A percentile compares a stretch with the other conserved stretches of the same genome.
Conservation (phyloP, 495 filamentous ascomycete genomes). For the Jackrogersella multiformis region DNA sequence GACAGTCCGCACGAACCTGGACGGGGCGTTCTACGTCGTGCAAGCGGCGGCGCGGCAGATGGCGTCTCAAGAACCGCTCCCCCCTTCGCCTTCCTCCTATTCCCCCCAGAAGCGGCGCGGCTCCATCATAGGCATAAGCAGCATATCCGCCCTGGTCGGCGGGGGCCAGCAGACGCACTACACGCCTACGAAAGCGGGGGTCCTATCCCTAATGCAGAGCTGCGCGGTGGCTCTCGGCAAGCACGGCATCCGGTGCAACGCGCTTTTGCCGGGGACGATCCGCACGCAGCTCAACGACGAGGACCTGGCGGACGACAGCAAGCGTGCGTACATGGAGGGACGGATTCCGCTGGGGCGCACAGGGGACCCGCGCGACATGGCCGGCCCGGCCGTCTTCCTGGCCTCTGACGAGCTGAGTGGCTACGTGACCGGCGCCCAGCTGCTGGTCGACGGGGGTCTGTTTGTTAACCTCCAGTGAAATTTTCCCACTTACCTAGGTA, state of each 20-base stretch:
- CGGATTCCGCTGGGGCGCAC: conserved; percentile 82
- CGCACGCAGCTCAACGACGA: conserved; percentile 86
- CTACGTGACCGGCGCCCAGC: conserved; percentile 83
- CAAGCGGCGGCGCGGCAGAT: conserved; percentile 87
- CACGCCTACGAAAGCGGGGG: conserved; percentile 90
- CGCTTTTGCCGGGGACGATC: conserved; percentile 85
- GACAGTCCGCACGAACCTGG: conserved; percentile 80
- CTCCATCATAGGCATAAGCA: conserved; percentile 82
- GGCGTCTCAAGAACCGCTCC: conserved; percentile 64
- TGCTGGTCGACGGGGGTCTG: conserved; percentile 85
- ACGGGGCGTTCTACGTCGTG: conserved; percentile 84
- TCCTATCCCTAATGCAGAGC: conserved; percentile 85
- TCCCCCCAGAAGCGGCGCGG: conserved; percentile 60
- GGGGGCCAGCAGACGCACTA: conserved; percentile 85
- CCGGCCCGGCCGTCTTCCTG: conserved; percentile 86
- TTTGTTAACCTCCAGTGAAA: conserved; percentile 66
- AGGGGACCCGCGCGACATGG: conserved; percentile 74
- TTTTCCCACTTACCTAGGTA: not conserved
- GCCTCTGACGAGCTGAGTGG: conserved; percentile 79
- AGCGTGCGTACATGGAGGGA: conserved; percentile 84
- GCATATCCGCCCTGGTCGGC: conserved; percentile 86
- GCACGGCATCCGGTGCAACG: conserved; percentile 84
- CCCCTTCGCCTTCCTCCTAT: not conserved
- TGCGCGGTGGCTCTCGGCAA: conserved; percentile 80
- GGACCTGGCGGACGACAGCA: conserved; percentile 74